Evolutionary conservation across 2,329 filamentous ascomycete species (phyloP), one percentile per base, ranked within the genome.

Genomic region (Aotearoamyces nothofagi): DNA sequence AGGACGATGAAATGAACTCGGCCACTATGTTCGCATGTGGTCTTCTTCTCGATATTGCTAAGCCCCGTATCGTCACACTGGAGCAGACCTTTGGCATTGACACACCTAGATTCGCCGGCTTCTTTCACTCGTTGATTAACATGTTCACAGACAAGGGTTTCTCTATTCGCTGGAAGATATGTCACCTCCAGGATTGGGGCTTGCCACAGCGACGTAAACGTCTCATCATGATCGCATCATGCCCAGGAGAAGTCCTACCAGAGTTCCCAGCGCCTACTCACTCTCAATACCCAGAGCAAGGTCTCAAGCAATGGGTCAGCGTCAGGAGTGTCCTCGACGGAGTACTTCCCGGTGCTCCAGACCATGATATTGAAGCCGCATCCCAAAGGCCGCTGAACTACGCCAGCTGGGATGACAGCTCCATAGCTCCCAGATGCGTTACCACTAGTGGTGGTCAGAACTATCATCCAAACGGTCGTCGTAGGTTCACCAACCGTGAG

Each of bases 21-120:
- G 69, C 71, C 2, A 61, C 61, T 0, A 44, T 74, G 0, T 68
- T 64, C 36, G 54, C 60, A 0, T 69, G 67, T 29, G 52, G 57
- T 1, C 49, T 63, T 3, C 49, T 84, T 0, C 52, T 87, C 1
- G 51, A 61, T 4, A 63, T 63, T 19, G 48, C 64, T 0, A 64
- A 61, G 0, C 81, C 83, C 0, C 62, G 82, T 0, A 45, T 90
- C 0, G 65, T 81, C 2, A 92, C 81, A 0, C 55, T 92, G 1
- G 83, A 92, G 41, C 78, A 92, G 44, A 86, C 82, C 0, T 73
- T 69, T 29, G 81, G 80, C 0, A 61, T 92, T 1, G 0, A 56
- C 60, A 13, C 11, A 5, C 5, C 10, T 14, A 4, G 5, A 15
- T 15, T 14, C 16, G n/a, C 11, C 5, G 6, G n/a, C n/a, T 26